Percentiles rank a stretch among this genome's conserved stretches.
These are phyloP conservation scores for Gyromitra esculenta DNA, from an alignment of 2,329 filamentous ascomycete genomes.

Conservation along the genomic window DNA sequence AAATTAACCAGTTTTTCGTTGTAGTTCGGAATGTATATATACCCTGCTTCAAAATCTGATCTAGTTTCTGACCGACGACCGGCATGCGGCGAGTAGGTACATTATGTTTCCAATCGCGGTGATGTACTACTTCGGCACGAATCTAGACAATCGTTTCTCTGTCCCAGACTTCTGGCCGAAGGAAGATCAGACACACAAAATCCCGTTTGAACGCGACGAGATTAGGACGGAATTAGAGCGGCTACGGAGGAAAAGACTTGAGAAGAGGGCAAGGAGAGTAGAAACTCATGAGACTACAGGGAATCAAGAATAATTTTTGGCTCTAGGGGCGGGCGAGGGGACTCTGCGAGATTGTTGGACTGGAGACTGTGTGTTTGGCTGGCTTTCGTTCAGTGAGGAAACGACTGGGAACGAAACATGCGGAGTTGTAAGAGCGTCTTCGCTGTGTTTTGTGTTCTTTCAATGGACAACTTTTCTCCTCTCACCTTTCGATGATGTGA, in stretches of 20 bases:
- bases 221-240: constrained; percentile 83
- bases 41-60: constrained; percentile 4
- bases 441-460: background rate
- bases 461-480: background rate
- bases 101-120: constrained; percentile 98
- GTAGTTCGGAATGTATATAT: constrained; percentile 48
- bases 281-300: constrained; percentile 27
- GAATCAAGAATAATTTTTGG: constrained; percentile 6
- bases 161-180: constrained; percentile 95
- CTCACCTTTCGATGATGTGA: background rate
- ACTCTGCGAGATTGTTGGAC: background rate
- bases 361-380: background rate
- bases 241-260: constrained; percentile 60
- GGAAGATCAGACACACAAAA: constrained; percentile 76
- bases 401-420: background rate
- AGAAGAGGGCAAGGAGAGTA: constrained; percentile 53
- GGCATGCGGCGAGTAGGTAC: constrained; percentile 71
- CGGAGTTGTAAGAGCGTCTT: background rate
- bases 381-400: background rate
- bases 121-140: constrained; percentile 99
- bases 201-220: constrained; percentile 81
- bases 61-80: constrained; percentile 5
- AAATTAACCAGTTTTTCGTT: constrained; percentile 18
- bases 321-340: background rate
- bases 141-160: constrained; percentile 89